These are phyloP conservation scores for Cenchrus americanus DNA, from an alignment of 176 grass and related monocot species.

Conservation along the genomic window DNA sequence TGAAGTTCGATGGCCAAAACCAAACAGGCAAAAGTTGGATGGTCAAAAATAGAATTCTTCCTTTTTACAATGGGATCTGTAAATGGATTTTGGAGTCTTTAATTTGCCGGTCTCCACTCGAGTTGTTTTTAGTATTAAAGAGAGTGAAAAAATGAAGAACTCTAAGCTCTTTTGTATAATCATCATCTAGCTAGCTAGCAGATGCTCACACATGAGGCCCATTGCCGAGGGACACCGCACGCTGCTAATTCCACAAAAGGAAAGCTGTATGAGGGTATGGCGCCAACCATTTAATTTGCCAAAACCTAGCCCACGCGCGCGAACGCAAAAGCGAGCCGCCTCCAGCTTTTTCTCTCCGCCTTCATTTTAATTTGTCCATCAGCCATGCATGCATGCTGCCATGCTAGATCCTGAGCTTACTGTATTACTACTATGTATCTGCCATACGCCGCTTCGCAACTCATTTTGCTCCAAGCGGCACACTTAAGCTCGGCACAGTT, in stretches of 20 bases:
- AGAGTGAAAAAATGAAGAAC: too few relatives aligned
- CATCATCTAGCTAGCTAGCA: not conserved
- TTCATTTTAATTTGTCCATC: not conserved
- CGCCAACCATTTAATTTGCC: conserved; percentile 26
- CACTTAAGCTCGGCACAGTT: not conserved
- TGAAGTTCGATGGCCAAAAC: too few relatives aligned
- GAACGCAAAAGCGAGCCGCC: not conserved
- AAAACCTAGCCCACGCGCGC: conserved; percentile 11
- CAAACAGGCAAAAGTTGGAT: too few relatives aligned
- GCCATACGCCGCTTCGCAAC: not conserved
- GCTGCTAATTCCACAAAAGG: not conserved
- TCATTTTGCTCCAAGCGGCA: not conserved
- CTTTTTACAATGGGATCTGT: too few relatives aligned
- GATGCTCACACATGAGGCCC: conserved; percentile 25
- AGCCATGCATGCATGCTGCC: not conserved
- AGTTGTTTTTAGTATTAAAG: too few relatives aligned
- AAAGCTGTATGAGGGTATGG: conserved; percentile 38
- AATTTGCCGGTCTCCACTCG: too few relatives aligned
- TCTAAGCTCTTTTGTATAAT: too few relatives aligned
- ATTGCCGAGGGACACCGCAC: not conserved
- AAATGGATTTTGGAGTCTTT: too few relatives aligned
- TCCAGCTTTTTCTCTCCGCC: not conserved
- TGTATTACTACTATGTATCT: not conserved
- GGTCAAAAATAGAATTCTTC: too few relatives aligned
- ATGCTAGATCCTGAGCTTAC: not conserved